Base-by-base conservation (phyloP, 2,329 filamentous ascomycete genomes). In the Apiospora phragmitis region DNA sequence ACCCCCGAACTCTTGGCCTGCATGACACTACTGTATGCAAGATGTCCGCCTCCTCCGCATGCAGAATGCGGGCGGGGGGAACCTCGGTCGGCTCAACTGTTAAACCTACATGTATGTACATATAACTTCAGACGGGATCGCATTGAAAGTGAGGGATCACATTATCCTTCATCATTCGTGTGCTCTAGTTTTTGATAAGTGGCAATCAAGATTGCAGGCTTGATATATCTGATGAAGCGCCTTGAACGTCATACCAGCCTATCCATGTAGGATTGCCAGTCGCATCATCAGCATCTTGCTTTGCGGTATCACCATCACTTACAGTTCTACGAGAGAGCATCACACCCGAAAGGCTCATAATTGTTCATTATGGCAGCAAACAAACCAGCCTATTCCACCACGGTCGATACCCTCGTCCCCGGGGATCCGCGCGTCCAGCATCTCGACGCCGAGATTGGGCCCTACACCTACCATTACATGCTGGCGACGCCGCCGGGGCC, bases 401-500 rank as follows among this genome's bases (percentile, higher is more conserved):
- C 86, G 67, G 80, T 86, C 55, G 88, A 92, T 78, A 92, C 92
- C 78, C 88, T 95, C 73, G 85, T 85, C 26, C 87, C 86, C 51
- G 86, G 88, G 72, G 93, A 95, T 83, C 77, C 89, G 43, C 88
- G 93, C 73, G 86, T 94, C 76, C 83, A 90, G 76, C 87, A 90
- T 78, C 87, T 89, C 76, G 90, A 87, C 70, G 87, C 89, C 55
- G 82, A 85, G 68, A 83, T 95, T 71, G 91, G 92, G 74, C 92
- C 91, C 74, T 87, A 88, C 76, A 93, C 85, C 43, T 97, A 96
- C 83, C 89, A 86, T 76, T 92, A 91, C 79, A 84, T 90, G 71
- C 80, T 90, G 41, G 86, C 85, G 59, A 84, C 87, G 74, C 86
- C 89, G 1, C 74, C 80, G 75, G 65, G 65, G 2, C 65, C 65